These are phyloP conservation scores for Coccomyxa sp. DNA, from an alignment of 139 green algal species.

Conservation along the genomic window DNA sequence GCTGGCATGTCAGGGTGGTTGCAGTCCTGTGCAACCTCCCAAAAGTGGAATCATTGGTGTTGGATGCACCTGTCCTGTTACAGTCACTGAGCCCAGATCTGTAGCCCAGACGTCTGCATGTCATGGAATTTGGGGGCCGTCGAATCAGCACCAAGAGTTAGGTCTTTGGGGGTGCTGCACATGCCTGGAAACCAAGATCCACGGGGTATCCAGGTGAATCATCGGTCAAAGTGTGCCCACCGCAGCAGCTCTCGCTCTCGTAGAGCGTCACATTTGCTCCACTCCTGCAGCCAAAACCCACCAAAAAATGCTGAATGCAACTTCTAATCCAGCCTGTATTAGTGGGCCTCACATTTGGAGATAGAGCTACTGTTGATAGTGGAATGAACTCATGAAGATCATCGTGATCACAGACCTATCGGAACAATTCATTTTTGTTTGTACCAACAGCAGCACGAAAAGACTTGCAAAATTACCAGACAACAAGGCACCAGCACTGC, in stretches of 20 bases:
- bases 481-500: no score
- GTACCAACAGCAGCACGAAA: no score
- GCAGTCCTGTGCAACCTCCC: neutral
- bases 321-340: neutral
- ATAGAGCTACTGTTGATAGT: neutral
- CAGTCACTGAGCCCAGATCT: no score
- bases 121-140: no score
- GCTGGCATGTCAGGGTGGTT: neutral
- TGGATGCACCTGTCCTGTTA: neutral
- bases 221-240: slow-evolving; percentile 90
- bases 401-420: no score
- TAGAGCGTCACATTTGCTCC: slow-evolving; percentile 78
- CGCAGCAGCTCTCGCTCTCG: slow-evolving; percentile 70
- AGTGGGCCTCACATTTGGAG: neutral
- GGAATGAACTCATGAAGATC: neutral
- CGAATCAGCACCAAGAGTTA: no score
- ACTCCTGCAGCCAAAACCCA: slow-evolving; percentile 35
- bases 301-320: neutral
- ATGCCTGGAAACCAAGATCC: slow-evolving; percentile 92
- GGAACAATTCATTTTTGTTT: no score
- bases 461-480: no score
- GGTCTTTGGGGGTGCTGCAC: neutral
- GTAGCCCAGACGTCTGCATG: no score
- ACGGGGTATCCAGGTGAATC: slow-evolving; percentile 52
- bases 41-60: neutral